phyloP scores from a whole-genome alignment of 129 eudicot genomes.

The Lactuca sativa region DNA sequence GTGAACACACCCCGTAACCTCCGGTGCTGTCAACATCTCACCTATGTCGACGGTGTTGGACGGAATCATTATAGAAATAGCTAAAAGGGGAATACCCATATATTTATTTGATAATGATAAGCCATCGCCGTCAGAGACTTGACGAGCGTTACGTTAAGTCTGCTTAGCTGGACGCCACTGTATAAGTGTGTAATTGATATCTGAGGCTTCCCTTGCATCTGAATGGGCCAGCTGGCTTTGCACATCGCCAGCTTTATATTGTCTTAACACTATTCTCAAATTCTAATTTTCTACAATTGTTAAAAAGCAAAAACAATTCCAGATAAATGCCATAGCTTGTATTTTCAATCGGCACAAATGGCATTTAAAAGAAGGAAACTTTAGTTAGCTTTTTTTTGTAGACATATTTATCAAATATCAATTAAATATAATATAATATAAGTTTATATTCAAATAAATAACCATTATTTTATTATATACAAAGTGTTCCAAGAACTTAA shows the following conservation, averaged over 20 bases:
- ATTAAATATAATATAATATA: too few relatives aligned
- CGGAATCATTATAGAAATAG: constrained; percentile 23
- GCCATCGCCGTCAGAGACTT: constrained; percentile 2
- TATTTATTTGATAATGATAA: neutral
- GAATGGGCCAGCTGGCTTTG: constrained; percentile 22
- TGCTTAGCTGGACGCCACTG: constrained; percentile 25
- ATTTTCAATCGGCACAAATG: too few relatives aligned
- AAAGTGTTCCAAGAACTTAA: too few relatives aligned
- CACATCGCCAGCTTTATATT: constrained; percentile 21
- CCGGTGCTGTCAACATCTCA: constrained; percentile 14
- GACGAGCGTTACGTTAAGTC: constrained; percentile 15
- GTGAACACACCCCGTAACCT: neutral
- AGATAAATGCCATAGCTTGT: neutral
- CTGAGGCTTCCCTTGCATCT: neutral
- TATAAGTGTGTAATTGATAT: neutral
- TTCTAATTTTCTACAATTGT: neutral
- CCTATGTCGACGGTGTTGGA: constrained; percentile 14
- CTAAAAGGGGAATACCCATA: neutral
- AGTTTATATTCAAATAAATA: too few relatives aligned
- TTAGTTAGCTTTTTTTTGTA: too few relatives aligned
- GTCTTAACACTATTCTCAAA: neutral
- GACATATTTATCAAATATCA: too few relatives aligned
- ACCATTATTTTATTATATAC: too few relatives aligned
- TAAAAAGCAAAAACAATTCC: neutral
- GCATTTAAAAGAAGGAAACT: too few relatives aligned